Base-by-base conservation (phyloP, 2,329 filamentous ascomycete genomes). In the Neopestalotiopsis clavispora region DNA sequence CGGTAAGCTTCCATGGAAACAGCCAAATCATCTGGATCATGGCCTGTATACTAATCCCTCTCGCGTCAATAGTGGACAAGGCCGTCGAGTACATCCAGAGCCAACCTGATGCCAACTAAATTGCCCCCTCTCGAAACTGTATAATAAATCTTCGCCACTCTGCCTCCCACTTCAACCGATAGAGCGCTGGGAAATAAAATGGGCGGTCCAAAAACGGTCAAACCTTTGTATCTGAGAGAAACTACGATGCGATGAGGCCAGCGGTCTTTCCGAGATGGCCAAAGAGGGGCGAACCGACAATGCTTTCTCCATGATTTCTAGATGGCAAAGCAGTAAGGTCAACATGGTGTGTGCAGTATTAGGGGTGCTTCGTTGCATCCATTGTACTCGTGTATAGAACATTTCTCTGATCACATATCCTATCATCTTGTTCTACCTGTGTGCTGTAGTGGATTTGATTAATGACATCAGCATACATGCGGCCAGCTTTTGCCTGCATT, bases 1-100 rank as follows among this genome's bases (percentile, higher is more conserved):
- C 79, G 91, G 94, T 97, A 92, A 76, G 93, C 85, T 32, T 23
- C 38, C 3, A 14, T 10, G 65, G 30, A 4, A 23, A 30, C 9
- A 28, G 34, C 14, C 20, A 38, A 34, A 9, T 9, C 13, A 65
- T 57, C 52, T 72, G 74, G 9, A 23, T 20, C n/a, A n/a, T 20
- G 45, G 69, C 74, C 69, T 68, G 34, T 14, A n/a, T n/a, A 63
- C 73, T 75, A 74, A 77, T 73, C 28, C 14, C 32, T 1, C 52
- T 9, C 40, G 20, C 42, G n/a, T 17, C 14, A 67, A 73, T 78
- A 97, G 95, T 98, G 77, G 93, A 96, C 84, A 93, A 97, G 88
- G 95, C 95, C 75, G 94, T 97, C 74, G 91, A 95, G 81, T 98
- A 98, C 87, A 97, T 98, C 85, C 83, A 94, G 79, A 90, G 89